These are phyloP conservation scores for Platismatia glauca DNA, from an alignment of 495 filamentous ascomycete genomes.

Conservation along the genomic window DNA sequence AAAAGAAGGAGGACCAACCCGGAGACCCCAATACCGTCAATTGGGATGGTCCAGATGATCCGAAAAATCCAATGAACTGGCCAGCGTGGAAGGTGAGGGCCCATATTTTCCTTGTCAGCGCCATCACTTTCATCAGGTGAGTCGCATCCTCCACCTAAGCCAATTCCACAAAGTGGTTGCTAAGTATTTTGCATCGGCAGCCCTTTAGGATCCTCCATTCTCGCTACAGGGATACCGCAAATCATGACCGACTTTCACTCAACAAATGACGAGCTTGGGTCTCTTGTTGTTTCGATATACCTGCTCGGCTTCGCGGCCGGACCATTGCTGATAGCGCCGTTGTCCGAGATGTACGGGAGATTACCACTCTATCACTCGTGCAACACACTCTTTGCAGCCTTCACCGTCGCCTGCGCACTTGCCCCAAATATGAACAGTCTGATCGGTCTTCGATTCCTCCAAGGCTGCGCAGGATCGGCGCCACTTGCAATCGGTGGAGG, in stretches of 20 bases:
- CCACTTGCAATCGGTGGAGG: conserved; percentile 24
- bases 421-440: conserved; percentile 22
- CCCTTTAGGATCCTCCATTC: conserved; percentile 25
- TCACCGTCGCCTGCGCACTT: conserved; percentile 30
- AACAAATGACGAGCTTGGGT: conserved; percentile 2
- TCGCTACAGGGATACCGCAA: conserved; percentile 9
- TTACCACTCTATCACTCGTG: conserved; percentile 25
- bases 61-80: conserved; percentile 56
- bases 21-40: conserved; percentile 32
- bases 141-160: conserved; percentile 1
- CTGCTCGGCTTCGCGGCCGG: conserved; percentile 36
- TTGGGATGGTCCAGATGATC: conserved; percentile 48
- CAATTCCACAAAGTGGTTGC: background rate
- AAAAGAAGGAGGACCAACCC: conserved; percentile 14
- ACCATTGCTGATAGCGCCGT: conserved; percentile 49
- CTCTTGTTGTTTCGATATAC: conserved; percentile 2
- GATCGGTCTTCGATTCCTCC: conserved; percentile 29
- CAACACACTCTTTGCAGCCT: conserved; percentile 25
- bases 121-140: conserved; percentile 51
- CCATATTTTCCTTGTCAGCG: conserved; percentile 38
- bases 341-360: conserved; percentile 49
- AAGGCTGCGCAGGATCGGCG: conserved; percentile 26
- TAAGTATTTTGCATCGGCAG: too few relatives aligned
- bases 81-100: conserved; percentile 38
- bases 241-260: conserved; percentile 3